Conservation (phyloP, 495 filamentous ascomycete genomes). For the Trichoderma parareesei region DNA sequence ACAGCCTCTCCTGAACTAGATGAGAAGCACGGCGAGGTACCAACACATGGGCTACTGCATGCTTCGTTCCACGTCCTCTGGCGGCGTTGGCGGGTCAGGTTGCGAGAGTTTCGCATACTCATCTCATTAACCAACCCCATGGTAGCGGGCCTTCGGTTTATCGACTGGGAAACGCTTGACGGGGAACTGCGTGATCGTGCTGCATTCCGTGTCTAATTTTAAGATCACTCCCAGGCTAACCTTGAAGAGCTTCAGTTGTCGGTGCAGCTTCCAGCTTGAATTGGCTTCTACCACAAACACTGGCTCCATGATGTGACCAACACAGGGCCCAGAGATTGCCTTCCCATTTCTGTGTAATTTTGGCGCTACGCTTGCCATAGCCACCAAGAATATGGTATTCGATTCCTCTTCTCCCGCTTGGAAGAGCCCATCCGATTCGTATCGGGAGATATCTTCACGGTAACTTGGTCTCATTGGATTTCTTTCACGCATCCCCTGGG, state of each 20-base stretch:
- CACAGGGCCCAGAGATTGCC: too few species aligned
- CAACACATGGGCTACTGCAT: background rate
- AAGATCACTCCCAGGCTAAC: background rate
- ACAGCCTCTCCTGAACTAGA: background rate
- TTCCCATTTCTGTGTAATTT: too few species aligned
- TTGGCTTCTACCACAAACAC: background rate
- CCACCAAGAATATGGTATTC: too few species aligned
- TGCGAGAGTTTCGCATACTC: background rate
- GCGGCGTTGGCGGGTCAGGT: background rate
- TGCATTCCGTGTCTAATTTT: background rate
- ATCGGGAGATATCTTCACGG: too few species aligned
- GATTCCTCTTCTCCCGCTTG: too few species aligned
- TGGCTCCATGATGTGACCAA: background rate
- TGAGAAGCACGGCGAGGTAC: background rate
- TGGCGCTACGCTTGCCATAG: too few species aligned
- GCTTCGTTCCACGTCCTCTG: background rate
- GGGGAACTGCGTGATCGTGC: constrained; percentile 7
- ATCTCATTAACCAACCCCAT: background rate
- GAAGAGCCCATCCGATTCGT: too few species aligned
- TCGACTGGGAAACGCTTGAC: background rate
- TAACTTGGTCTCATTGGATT: too few species aligned
- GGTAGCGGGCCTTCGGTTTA: background rate
- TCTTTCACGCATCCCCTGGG: too few species aligned
- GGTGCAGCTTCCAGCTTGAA: background rate
- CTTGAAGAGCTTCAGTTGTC: too few species aligned